Evolutionary conservation across 1,284 basidiomycete genomes (phyloP).

Genomic region (Apiotrichum gracile): DNA sequence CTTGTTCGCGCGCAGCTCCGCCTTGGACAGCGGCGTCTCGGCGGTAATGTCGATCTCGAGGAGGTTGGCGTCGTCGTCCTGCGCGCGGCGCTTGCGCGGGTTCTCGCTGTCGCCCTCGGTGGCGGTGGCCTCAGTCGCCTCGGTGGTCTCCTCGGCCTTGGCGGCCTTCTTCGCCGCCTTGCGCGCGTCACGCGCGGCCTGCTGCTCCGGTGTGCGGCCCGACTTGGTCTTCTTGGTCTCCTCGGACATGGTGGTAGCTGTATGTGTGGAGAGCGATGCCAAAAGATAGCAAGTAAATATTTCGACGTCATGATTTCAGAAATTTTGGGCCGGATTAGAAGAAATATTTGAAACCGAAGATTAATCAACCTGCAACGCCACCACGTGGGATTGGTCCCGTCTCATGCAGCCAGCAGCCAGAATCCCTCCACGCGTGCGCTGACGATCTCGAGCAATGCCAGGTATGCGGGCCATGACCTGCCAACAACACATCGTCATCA

Average conservation of each 20-base stretch:
- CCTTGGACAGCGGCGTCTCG: slow-evolving; percentile 45
- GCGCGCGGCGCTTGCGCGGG: slow-evolving; percentile 19
- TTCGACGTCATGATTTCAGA: not conserved
- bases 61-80: slow-evolving; percentile 22
- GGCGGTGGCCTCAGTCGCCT: not conserved
- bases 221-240: slow-evolving; percentile 49
- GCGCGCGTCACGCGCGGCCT: slow-evolving; percentile 37
- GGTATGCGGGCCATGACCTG: too few species aligned
- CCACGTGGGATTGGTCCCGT: not conserved
- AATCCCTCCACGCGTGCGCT: too few species aligned
- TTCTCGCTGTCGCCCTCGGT: slow-evolving; percentile 6
- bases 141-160: slow-evolving; percentile 1
- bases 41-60: slow-evolving; percentile 45
- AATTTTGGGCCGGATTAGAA: slow-evolving; percentile 2
- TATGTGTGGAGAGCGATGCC: not conserved
- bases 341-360: not conserved
- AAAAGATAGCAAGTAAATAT: too few species aligned
- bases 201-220: slow-evolving; percentile 36
- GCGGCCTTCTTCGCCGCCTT: slow-evolving; percentile 30
- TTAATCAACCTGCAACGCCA: not conserved
- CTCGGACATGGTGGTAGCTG: slow-evolving; percentile 10
- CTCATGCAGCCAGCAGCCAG: too few species aligned
- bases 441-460: too few species aligned
- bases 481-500: not conserved
- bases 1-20: slow-evolving; percentile 42